These are phyloP conservation scores for Pythium dissimile DNA, from an alignment of 352 stramenopile genomes.

Conservation along the genomic window DNA sequence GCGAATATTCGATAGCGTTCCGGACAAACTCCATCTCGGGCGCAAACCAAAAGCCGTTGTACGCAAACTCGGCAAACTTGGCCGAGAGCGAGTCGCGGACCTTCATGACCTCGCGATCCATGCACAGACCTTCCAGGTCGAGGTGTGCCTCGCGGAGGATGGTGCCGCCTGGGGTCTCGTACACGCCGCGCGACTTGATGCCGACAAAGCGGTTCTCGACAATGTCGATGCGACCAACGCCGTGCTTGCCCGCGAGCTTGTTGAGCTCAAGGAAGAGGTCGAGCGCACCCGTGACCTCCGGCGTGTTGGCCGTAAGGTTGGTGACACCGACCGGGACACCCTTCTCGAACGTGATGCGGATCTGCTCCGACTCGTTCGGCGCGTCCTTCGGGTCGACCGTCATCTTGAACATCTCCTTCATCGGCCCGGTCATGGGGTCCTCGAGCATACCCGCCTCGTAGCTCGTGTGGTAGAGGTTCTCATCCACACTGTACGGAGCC, in stretches of 20 bases:
- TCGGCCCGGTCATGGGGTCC: conserved; percentile 90
- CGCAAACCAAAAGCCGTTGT: conserved; percentile 99
- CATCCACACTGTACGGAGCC: conserved; percentile 97
- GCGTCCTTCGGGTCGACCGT: conserved; percentile 94
- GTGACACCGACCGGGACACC: conserved; percentile 92
- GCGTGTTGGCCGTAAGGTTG: conserved; percentile 84
- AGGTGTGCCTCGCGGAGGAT: conserved; percentile 87
- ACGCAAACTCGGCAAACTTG: conserved; percentile 97
- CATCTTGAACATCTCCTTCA: conserved; percentile 98
- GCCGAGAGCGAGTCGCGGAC: conserved; percentile 89
- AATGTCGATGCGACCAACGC: conserved; percentile 98
- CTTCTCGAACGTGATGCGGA: conserved; percentile 95
- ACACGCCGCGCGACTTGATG: conserved; percentile 99
- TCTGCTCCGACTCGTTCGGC: conserved; percentile 86
- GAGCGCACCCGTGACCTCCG: conserved; percentile 90
- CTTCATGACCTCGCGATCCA: conserved; percentile 97
- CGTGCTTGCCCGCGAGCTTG: conserved; percentile 95
- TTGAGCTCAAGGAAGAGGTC: conserved; percentile 98
- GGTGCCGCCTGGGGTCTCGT: conserved; percentile 98
- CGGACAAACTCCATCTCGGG: conserved; percentile 98
- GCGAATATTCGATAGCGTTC: conserved; percentile 92
- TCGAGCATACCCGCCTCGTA: conserved; percentile 98
- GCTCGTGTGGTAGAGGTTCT: conserved; percentile 99
- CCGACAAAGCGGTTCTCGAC: conserved; percentile 99
- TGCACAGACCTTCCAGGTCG: conserved; percentile 93